Base-by-base conservation (phyloP, 2,329 filamentous ascomycete genomes). In the Orbilia quercus region DNA sequence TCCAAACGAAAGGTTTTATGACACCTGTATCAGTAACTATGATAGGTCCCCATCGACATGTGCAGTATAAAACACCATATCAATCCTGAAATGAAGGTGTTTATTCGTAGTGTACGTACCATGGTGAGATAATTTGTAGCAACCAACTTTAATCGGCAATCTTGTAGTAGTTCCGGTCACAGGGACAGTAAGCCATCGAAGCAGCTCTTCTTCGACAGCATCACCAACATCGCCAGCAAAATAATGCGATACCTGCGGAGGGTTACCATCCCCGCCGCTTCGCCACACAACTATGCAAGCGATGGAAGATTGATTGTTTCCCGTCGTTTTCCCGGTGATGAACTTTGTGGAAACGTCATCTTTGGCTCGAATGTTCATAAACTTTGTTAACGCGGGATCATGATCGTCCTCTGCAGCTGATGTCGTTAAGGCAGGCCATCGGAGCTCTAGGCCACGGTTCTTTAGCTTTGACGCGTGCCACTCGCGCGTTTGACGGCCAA, bases 121-220 rank as follows among this genome's bases (percentile, higher is more conserved):
- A 36, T 75, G 74, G 20, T 75, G 74, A 31, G 70, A 71, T 1
- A 75, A 14, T 45, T 75, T 75, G 25, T 66, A 47, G 23, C 22
- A 54, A 9, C 28, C 5, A 7, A 72, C n/a, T 7, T 3, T 31
- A 18, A 18, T 20, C 14, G 14, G 4, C n/a, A 14, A 28, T 16
- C 7, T 9, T 11, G 11, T 47, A 11, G 5, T 6, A 0, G 36
- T 55, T 5, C 14, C 12, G 36, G 2, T 7, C 11, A n/a, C n/a
- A 1, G 50, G 50, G 20, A 54, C 7, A 1, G 50, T 54, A 1
- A 16, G 23, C 73, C 73, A 75, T 2, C 22, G 2, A 7, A 36
- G 22, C 12, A 75, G 16, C 1, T 44, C 2, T 2, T 31, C 11
- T 23, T 75, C 73, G 12, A 55, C 25, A 0, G 9, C n/a, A 20